These are phyloP conservation scores for Plantago coronopus DNA, from an alignment of 305 asterid species.

Conservation along the genomic window DNA sequence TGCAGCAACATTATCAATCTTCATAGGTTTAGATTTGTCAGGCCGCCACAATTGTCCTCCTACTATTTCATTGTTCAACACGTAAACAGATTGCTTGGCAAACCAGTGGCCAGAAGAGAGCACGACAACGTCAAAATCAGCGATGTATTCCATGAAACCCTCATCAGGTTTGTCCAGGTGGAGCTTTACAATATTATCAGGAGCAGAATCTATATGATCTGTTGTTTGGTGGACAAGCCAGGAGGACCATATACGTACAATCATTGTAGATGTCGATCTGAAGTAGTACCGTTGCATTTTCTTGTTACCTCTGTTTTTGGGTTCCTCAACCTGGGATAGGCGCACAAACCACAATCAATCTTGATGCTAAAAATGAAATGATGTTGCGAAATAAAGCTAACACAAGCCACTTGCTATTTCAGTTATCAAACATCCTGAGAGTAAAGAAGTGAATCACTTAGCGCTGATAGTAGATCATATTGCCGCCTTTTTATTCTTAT, in stretches of 20 bases:
- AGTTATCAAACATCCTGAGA: too few species aligned
- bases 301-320: conserved; percentile 66
- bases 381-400: background rate
- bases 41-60: conserved; percentile 98
- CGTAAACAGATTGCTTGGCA: conserved; percentile 78
- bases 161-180: conserved; percentile 86
- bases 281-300: conserved; percentile 83
- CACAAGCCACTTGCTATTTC: background rate
- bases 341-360: conserved; percentile 12
- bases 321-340: conserved; percentile 68
- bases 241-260: conserved; percentile 91
- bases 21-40: conserved; percentile 43
- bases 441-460: too few species aligned
- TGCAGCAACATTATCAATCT: conserved; percentile 62
- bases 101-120: conserved; percentile 99
- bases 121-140: conserved; percentile 64
- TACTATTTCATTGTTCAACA: conserved; percentile 68
- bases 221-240: conserved; percentile 86
- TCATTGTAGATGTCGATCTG: conserved; percentile 75
- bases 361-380: background rate
- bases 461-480: too few species aligned
- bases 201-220: conserved; percentile 65
- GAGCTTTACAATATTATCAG: conserved; percentile 71
- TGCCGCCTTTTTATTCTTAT: too few species aligned
- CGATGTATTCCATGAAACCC: conserved; percentile 58